phyloP scores from a whole-genome alignment of 202 grass and related monocot species.

The Brachypodium distachyon region DNA sequence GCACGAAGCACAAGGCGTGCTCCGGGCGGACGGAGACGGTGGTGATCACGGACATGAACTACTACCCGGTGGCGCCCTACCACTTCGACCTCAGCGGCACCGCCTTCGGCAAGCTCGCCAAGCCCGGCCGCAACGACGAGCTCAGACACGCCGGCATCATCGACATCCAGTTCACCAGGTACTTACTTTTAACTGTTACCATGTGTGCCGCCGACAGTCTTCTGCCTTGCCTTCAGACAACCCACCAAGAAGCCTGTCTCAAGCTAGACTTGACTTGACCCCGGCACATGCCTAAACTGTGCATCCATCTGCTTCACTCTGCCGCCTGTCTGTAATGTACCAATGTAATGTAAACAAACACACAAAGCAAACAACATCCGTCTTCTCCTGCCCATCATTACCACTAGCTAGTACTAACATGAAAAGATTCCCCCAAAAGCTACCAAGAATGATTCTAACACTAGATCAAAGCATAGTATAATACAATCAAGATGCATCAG shows the following conservation, averaged over 20 bases:
- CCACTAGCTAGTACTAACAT: not conserved
- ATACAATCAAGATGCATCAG: no score
- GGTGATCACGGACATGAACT: slow-evolving; percentile 57
- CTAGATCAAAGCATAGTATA: no score
- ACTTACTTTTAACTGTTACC: not conserved
- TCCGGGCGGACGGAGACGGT: slow-evolving; percentile 50
- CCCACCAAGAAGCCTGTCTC: no score
- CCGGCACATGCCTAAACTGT: not conserved
- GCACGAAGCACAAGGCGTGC: slow-evolving; percentile 40
- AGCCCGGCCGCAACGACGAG: slow-evolving; percentile 36
- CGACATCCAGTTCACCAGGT: slow-evolving; percentile 46
- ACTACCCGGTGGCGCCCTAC: slow-evolving; percentile 21
- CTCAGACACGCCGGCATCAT: slow-evolving; percentile 54
- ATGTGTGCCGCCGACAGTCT: not conserved
- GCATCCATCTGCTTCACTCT: not conserved
- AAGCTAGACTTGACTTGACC: no score
- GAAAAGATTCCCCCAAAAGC: not conserved
- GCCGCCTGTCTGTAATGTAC: no score
- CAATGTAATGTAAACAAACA: no score
- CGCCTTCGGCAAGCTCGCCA: slow-evolving; percentile 50
- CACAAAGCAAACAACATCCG: no score
- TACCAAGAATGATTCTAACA: no score
- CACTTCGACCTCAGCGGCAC: slow-evolving; percentile 81
- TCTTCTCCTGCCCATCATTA: no score
- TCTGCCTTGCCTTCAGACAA: no score